Base-by-base conservation (phyloP, 2,329 filamentous ascomycete genomes). In the Aureobasidium subglaciale region DNA sequence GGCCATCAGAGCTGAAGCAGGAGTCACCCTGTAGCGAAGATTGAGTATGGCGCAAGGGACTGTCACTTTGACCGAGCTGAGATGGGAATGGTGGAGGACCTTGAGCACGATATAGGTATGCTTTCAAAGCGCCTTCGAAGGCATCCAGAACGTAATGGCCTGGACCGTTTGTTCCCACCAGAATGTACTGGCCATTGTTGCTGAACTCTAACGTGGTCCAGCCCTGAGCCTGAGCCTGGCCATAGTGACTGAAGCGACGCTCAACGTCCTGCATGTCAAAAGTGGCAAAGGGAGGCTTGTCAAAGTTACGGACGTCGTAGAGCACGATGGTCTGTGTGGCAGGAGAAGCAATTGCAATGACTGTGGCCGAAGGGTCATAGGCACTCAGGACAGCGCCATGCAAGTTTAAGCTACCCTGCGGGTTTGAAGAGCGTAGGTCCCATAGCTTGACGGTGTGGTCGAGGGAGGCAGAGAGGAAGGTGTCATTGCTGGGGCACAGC, bases 171-270 rank as follows among this genome's bases (percentile, higher is more conserved):
- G 92, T 97, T 13, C 88, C 88, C 16, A 99, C 71, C 5, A 99
- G 78, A 45, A 99, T 73, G 58, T 83, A 83, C 66, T 95, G 95
- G 16, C 93, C 93, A 65, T 99, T 93, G 65, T 99, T 99, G 57
- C 89, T 93, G 68, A 99, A 97, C 64, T 96, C 90, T 38, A 99
- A 78, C 63, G 87, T 90, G 1, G 88, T 93, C 93, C 93, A 99
- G 10, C 85, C 85, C 37, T 65, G 62, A 8, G 62, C 68, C 5
- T 58, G 59, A 52, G 79, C 79, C 59, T 81, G 75, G 1, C 79
- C 71, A 10, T 56, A 56, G 50, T 62, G 76, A 46, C 72, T 78
- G 35, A 70, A 79, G 59, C 69, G 78, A 63, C 71, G 67, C 62
- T 87, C 83, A 45, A 85, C 80, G 5, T 85, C 82, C 22, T 83